Percentiles rank a stretch among this genome's conserved stretches.
phyloP scores from a whole-genome alignment of 345 rosid species.

The Carallia brachiata region DNA sequence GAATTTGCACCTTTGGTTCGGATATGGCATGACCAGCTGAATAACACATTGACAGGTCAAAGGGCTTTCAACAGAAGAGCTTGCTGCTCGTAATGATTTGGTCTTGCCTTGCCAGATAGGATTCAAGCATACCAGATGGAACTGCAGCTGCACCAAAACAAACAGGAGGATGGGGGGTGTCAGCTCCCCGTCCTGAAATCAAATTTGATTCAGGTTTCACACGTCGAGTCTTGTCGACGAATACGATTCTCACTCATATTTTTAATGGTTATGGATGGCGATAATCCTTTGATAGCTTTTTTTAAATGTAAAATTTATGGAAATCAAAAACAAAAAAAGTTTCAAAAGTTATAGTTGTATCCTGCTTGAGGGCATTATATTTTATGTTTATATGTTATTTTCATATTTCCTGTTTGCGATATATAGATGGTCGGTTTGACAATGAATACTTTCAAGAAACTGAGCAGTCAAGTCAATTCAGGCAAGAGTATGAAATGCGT shows the following conservation, averaged over 20 bases:
- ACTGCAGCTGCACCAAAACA: conserved; percentile 76
- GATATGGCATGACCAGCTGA: not conserved
- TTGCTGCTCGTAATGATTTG: conserved; percentile 83
- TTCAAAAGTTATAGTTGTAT: not conserved
- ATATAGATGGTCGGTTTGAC: conserved; percentile 71
- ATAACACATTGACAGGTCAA: conserved; percentile 52
- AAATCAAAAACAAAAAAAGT: too few relatives aligned
- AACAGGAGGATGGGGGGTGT: conserved; percentile 67
- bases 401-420: conserved; percentile 1
- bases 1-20: not conserved
- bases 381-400: not conserved
- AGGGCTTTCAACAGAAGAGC: conserved; percentile 88
- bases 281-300: too few relatives aligned
- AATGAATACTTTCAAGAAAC: conserved; percentile 83
- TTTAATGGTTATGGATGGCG: too few relatives aligned
- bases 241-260: not conserved
- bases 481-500: conserved; percentile 96
- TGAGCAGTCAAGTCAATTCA: conserved; percentile 71
- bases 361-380: not conserved
- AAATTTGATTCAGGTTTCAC: conserved; percentile 88
- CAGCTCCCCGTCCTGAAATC: conserved; percentile 78
- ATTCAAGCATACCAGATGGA: conserved; percentile 92
- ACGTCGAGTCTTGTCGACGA: not conserved
- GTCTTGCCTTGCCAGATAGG: conserved; percentile 88
- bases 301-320: too few relatives aligned